These are phyloP conservation scores for Plasmodium knowlesi DNA, from an alignment of 169 alveolate genomes.

Conservation along the genomic window DNA sequence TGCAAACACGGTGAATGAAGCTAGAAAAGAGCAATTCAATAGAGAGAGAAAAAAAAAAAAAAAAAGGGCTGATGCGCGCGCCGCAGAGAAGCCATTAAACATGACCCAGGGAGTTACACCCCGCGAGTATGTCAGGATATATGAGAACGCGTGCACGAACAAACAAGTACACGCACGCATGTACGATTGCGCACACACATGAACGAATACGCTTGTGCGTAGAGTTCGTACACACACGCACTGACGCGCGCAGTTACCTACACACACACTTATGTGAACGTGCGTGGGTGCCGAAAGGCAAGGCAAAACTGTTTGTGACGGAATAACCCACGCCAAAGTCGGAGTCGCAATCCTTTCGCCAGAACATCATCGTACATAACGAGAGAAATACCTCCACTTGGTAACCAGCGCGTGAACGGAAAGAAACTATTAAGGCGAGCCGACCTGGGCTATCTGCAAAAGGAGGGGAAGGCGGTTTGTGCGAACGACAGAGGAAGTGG, in stretches of 20 bases:
- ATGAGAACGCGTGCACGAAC: background rate
- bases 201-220: background rate
- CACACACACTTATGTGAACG: background rate
- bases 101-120: background rate
- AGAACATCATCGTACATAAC: background rate
- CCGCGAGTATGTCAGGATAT: background rate
- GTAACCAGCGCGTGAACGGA: background rate
- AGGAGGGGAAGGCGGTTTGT: background rate
- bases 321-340: background rate
- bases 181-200: background rate
- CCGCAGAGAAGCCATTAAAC: background rate
- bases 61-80: background rate
- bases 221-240: background rate
- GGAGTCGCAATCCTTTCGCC: background rate
- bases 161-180: background rate
- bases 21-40: background rate
- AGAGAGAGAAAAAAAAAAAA: background rate
- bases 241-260: background rate
- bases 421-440: background rate
- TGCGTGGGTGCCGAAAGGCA: background rate
- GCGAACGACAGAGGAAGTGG: background rate
- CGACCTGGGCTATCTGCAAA: background rate
- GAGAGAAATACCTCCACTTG: background rate
- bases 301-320: background rate
- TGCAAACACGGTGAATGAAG: background rate